Conservation (phyloP, 129 eudicot genomes). For the Smallanthus sonchifolius region DNA sequence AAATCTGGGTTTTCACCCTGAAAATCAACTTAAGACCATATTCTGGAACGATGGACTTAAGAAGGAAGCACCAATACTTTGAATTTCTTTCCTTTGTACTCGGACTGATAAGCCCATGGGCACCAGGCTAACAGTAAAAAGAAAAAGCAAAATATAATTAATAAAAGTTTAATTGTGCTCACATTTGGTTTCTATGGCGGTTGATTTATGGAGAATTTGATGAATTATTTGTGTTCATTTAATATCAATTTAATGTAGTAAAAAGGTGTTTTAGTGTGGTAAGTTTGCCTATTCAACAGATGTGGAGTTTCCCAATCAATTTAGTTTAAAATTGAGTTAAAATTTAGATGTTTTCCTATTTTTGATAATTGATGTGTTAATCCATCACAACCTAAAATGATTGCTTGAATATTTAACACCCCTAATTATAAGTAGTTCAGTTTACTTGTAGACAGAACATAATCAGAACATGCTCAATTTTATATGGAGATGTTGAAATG, state of each 20-base stretch:
- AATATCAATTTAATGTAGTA: neutral
- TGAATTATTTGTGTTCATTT: neutral
- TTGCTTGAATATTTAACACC: no score
- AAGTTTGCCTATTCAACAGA: neutral
- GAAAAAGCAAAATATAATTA: neutral
- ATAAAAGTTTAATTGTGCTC: slow-evolving; percentile 16
- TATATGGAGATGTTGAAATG: no score
- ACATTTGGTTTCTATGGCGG: slow-evolving; percentile 3
- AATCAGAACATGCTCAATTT: no score
- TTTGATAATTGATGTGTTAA: no score
- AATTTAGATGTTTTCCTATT: no score
- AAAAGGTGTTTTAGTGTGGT: no score
- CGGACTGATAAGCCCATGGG: slow-evolving; percentile 42
- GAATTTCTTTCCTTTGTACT: slow-evolving; percentile 60
- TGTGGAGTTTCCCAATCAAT: neutral
- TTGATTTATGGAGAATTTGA: no score
- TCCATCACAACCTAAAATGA: no score
- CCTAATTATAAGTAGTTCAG: no score
- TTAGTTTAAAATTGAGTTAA: no score
- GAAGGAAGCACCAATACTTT: slow-evolving; percentile 38
- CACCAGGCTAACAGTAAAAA: slow-evolving; percentile 58
- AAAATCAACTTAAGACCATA: slow-evolving; percentile 1
- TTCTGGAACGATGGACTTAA: neutral
- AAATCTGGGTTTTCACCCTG: neutral
- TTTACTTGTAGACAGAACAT: no score